Evolutionary conservation across 129 eudicot genomes (phyloP).

Genomic region (Flaveria brownii): DNA sequence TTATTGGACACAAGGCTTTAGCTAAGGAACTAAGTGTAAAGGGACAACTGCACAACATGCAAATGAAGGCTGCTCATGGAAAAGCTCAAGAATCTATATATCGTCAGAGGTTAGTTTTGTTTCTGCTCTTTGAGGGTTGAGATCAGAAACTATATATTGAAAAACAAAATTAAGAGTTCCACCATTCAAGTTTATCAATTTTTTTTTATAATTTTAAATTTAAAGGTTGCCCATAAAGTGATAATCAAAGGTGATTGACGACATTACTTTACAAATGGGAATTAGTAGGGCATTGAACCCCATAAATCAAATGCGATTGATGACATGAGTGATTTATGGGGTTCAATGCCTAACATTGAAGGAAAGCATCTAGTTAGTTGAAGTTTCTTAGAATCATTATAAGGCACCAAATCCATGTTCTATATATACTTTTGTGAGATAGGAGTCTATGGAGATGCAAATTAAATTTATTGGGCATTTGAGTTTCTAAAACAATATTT

Average conservation of each 20-base stretch:
- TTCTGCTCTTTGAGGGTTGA: not conserved
- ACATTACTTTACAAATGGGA: not conserved
- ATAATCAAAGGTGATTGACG: not conserved
- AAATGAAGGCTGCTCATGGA: conserved; percentile 90
- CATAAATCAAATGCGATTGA: not conserved
- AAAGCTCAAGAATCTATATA: conserved; percentile 91
- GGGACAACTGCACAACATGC: conserved; percentile 91
- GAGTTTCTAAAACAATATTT: no score
- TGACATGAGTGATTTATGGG: no score
- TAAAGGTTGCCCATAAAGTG: conserved; percentile 36
- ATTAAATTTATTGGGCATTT: no score
- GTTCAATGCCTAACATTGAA: not conserved
- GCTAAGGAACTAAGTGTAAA: conserved; percentile 85
- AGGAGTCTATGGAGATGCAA: no score
- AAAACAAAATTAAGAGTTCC: conserved; percentile 32
- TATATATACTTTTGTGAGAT: no score
- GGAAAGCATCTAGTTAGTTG: conserved; percentile 1
- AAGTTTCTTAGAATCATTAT: no score
- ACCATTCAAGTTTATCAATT: conserved; percentile 65
- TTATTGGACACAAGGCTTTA: conserved; percentile 82
- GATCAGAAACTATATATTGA: not conserved
- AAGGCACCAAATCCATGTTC: no score
- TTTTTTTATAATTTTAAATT: conserved; percentile 79
- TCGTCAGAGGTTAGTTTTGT: conserved; percentile 65
- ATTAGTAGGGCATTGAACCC: not conserved